Base-by-base conservation (phyloP, 495 filamentous ascomycete genomes). In the Aspergillus campestris region DNA sequence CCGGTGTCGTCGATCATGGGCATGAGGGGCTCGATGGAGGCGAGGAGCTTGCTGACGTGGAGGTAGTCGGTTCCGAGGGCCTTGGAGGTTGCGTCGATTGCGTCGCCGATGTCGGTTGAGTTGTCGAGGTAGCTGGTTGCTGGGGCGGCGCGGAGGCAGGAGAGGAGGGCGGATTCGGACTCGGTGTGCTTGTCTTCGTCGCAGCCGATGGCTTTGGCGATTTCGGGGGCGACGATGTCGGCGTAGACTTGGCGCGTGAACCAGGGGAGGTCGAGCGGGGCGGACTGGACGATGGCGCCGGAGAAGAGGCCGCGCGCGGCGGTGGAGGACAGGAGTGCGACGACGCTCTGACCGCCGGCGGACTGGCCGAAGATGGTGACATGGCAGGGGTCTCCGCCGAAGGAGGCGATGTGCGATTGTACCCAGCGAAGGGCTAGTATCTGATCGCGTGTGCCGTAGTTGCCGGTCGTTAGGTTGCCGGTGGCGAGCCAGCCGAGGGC, bases 271-370 rank as follows among this genome's bases (percentile, higher is more conserved):
- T 58, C 58, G 8, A 58, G 28, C 0, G 52, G 52, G 8, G 54
- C 51, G 1, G 61, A 64, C 31, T 66, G 61, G 8, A 56, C 47
- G 15, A 66, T 57, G 0, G 63, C 59, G 7, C 50, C 56, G 12
- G 57, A 54, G 50, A 66, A 66, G 35, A 66, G 55, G 10, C 61
- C 59, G 10, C 53, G 51, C 1, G 61, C 63, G 8, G 52, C 52
- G 6, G 46, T 45, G 0, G 61, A 62, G 31, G 73, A 71, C 4
- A 72, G 61, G 57, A 78, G 57, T 11, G 72, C 75, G 8, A 78
- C 61, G 0, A 77, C 72, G 30, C 65, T 70, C 24, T 77, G 75
- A 14, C 65, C 79, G n/a, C 79, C 75, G 7, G 79, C 77, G 10
- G 70, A 75, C 38, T 73, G 66, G 3, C 74, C 76, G 49, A 73